phyloP scores from a whole-genome alignment of 2,329 filamentous ascomycete species.

The Cladosporium halotolerans region DNA sequence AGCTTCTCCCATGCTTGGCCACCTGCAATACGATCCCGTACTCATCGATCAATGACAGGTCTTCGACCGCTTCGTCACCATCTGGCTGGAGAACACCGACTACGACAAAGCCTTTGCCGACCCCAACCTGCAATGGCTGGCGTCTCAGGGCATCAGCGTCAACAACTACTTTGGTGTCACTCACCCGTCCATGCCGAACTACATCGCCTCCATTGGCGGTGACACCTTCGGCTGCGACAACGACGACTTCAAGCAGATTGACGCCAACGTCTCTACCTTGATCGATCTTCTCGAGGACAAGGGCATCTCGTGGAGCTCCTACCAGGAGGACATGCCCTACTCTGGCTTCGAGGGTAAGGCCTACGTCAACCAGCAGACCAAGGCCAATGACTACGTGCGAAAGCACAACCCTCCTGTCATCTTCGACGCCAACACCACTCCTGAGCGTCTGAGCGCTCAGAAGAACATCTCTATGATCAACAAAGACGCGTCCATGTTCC shows the following conservation, averaged over 20 bases:
- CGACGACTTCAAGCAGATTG: conserved; percentile 53
- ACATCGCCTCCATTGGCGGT: conserved; percentile 60
- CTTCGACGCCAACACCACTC: conserved; percentile 56
- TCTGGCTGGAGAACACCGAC: conserved; percentile 74
- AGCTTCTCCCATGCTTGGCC: not conserved
- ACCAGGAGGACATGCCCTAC: conserved; percentile 74
- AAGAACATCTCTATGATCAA: conserved; percentile 70
- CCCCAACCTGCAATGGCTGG: conserved; percentile 53
- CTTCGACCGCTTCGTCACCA: conserved; percentile 65
- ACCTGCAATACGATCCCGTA: not conserved
- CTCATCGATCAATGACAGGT: conserved; percentile 28
- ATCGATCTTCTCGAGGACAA: conserved; percentile 39
- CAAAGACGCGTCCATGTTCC: conserved; percentile 55
- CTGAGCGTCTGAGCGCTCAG: conserved; percentile 58
- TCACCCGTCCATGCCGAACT: conserved; percentile 66
- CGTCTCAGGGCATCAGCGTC: conserved; percentile 52
- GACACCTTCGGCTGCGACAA: conserved; percentile 69
- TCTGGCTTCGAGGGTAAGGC: conserved; percentile 61
- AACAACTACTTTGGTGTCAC: conserved; percentile 47
- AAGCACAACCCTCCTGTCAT: conserved; percentile 68
- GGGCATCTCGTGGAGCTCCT: conserved; percentile 49
- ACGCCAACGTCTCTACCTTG: conserved; percentile 35
- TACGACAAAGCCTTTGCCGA: conserved; percentile 60
- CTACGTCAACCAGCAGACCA: conserved; percentile 59
- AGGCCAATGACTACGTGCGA: conserved; percentile 70